These are phyloP conservation scores for Chlorella sp. DNA, from an alignment of 139 green algal species.

Conservation along the genomic window DNA sequence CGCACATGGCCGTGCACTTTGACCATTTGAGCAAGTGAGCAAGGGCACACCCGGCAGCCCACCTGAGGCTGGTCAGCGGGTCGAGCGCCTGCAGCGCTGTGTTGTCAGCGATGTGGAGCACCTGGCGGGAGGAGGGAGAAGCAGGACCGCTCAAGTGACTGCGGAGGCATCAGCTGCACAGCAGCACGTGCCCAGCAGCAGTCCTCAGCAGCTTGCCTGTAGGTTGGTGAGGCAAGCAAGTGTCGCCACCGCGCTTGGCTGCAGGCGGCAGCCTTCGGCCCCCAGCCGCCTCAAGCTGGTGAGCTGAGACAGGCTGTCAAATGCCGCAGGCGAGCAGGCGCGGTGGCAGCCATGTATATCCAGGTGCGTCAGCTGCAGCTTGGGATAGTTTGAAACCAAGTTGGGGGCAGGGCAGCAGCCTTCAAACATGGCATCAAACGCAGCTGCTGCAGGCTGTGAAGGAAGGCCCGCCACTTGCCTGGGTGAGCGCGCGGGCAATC, in stretches of 20 bases:
- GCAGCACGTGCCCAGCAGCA: too few relatives aligned
- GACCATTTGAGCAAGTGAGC: neutral
- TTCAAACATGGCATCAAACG: neutral
- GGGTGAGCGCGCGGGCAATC: neutral
- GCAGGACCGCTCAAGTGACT: too few relatives aligned
- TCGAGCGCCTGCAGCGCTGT: neutral
- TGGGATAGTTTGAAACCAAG: neutral
- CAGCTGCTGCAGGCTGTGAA: neutral
- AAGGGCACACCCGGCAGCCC: too few relatives aligned
- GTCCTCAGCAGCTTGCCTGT: too few relatives aligned
- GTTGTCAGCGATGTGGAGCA: neutral
- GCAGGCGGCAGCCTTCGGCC: conserved; percentile 3
- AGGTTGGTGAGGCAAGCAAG: neutral
- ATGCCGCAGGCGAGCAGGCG: neutral
- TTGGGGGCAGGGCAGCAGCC: neutral
- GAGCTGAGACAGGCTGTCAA: neutral
- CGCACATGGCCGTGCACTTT: neutral
- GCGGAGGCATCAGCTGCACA: too few relatives aligned
- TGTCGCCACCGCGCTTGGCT: neutral
- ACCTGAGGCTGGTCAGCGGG: neutral
- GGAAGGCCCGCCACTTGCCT: neutral
- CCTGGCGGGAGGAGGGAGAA: too few relatives aligned
- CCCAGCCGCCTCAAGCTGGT: neutral
- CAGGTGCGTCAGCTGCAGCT: neutral
- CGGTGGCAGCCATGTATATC: neutral